A percentile compares a stretch with the other conserved stretches of the same genome.
phyloP scores from a whole-genome alignment of 2,329 filamentous ascomycete species.

The Neobulgaria alba region DNA sequence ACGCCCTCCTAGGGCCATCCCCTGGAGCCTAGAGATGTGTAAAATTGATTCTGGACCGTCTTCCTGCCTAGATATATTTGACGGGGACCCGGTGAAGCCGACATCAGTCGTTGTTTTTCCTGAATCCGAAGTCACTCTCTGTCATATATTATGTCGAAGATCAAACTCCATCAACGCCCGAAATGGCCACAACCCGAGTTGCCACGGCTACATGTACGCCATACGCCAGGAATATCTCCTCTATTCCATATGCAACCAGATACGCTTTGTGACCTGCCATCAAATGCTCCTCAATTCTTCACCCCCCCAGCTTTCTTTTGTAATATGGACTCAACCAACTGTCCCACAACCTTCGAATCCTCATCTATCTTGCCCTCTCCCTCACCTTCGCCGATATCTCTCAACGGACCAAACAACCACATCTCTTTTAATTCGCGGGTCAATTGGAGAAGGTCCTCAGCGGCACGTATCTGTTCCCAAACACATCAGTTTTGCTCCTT shows the following conservation, averaged over 20 bases:
- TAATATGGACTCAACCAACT: constrained; percentile 20
- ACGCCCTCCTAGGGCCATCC: too few species aligned
- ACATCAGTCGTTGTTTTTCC: too few species aligned
- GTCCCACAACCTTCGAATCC: constrained; percentile 29
- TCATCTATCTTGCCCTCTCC: constrained; percentile 31
- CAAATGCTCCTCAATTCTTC: not conserved
- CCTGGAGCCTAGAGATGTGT: too few species aligned
- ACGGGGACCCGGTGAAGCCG: too few species aligned
- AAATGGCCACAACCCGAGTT: too few species aligned
- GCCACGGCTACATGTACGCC: too few species aligned
- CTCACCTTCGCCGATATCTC: constrained; percentile 36
- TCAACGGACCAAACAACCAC: constrained; percentile 41
- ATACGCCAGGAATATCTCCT: not conserved
- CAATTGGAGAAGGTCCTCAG: constrained; percentile 37
- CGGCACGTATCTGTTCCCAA: constrained; percentile 21
- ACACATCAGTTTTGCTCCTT: not conserved
- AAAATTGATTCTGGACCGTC: too few species aligned
- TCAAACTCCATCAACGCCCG: too few species aligned
- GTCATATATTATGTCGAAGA: too few species aligned
- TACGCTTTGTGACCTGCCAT: not conserved
- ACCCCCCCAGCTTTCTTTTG: constrained; percentile 6
- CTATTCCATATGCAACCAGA: not conserved
- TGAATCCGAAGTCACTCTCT: too few species aligned
- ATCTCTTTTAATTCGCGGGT: constrained; percentile 41
- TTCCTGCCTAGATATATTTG: too few species aligned